Conservation (phyloP, 768 basidiomycete species). For the Leccinum subgranulosum region DNA sequence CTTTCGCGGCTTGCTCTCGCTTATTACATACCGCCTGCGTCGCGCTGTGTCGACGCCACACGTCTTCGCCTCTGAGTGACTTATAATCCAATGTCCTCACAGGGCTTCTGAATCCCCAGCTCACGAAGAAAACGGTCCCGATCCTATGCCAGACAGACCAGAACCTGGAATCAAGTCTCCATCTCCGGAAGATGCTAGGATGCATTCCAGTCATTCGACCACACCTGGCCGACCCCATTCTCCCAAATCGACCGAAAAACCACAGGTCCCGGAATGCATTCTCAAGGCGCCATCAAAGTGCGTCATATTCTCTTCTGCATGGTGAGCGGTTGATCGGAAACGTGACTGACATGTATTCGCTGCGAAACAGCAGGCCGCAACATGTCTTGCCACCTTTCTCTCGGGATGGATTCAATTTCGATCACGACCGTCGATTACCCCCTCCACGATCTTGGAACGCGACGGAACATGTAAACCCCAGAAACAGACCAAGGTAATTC, state of each 20-base stretch:
- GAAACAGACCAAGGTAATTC: constrained; percentile 27
- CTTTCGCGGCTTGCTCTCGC: constrained; percentile 14
- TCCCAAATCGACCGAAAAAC: constrained; percentile 16
- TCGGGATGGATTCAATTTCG: constrained; percentile 31
- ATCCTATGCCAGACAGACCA: constrained; percentile 11
- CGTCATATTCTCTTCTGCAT: constrained; percentile 15
- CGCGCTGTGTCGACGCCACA: constrained; percentile 33
- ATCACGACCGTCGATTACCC: constrained; percentile 33
- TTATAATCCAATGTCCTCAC: constrained; percentile 17
- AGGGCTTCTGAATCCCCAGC: constrained; percentile 32
- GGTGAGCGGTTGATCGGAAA: constrained; percentile 25
- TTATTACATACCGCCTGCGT: constrained; percentile 15
- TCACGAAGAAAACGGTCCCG: constrained; percentile 19
- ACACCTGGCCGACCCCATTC: constrained; percentile 18
- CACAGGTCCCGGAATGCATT: constrained; percentile 21
- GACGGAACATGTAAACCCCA: constrained; percentile 18
- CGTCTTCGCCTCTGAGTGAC: constrained; percentile 16
- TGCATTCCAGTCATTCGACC: constrained; percentile 17
- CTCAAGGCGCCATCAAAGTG: constrained; percentile 25
- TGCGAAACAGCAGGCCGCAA: constrained; percentile 31
- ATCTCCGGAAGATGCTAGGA: constrained; percentile 23
- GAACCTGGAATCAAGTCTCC: constrained; percentile 15
- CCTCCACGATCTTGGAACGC: constrained; percentile 31
- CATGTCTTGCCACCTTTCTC: constrained; percentile 33
- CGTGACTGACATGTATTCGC: constrained; percentile 16